Evolutionary conservation across 257 asterid genomes (phyloP).

Genomic region (Solanum megistacrolobum): DNA sequence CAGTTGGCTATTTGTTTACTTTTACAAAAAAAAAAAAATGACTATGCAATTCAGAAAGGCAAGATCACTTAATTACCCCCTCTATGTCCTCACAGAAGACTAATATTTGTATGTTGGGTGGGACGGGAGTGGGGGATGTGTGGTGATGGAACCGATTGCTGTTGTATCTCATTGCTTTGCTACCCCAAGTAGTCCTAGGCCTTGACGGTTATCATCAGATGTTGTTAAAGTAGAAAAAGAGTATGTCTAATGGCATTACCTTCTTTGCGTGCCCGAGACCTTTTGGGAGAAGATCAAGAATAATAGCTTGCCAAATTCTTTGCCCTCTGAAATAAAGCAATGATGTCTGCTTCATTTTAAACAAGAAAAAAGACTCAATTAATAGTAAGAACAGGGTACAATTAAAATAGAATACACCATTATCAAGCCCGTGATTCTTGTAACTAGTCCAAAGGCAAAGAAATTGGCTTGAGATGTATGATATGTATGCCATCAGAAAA

Average conservation of each 20-base stretch:
- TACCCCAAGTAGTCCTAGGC: not conserved
- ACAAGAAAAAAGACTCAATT: slow-evolving; percentile 1
- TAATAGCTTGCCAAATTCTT: slow-evolving; percentile 77
- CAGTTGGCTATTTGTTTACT: not conserved
- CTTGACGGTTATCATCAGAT: not conserved
- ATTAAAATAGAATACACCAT: not conserved
- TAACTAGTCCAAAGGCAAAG: not conserved
- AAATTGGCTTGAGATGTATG: not conserved
- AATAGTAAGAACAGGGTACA: not conserved
- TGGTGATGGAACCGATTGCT: not conserved
- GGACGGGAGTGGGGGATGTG: not conserved
- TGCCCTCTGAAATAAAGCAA: slow-evolving; percentile 92
- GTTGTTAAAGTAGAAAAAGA: not conserved
- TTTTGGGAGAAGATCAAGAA: slow-evolving; percentile 78
- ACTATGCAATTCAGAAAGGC: not conserved
- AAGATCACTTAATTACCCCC: not conserved
- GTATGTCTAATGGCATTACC: slow-evolving; percentile 25
- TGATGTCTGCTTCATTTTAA: slow-evolving; percentile 50
- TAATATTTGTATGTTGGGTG: not conserved
- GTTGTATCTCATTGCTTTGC: not conserved
- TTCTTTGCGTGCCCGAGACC: slow-evolving; percentile 63
- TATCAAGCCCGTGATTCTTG: not conserved
- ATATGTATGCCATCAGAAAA: not conserved
- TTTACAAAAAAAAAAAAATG: not conserved
- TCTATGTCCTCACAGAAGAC: not conserved